A percentile compares a stretch with the other conserved stretches of the same genome.
Conservation (phyloP, 192 early-diverging fungal species). For the Piromyces finnis region DNA sequence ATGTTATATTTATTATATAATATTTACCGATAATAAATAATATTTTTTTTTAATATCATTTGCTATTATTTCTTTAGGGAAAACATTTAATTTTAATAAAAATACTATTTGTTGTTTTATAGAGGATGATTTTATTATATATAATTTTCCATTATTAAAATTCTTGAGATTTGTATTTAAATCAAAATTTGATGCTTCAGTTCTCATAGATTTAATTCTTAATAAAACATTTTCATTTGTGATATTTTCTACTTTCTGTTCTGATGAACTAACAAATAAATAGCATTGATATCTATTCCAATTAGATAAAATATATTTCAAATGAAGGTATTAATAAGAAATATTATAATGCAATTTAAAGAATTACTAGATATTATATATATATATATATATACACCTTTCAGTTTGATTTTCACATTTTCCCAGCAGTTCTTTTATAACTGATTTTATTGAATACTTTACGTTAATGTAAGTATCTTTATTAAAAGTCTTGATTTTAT, state of each 20-base stretch:
- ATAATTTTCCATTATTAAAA: background rate
- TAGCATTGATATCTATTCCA: background rate
- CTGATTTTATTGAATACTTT: background rate
- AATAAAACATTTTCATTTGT: background rate
- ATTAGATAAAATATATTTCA: too few relatives aligned
- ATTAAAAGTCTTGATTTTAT: too few relatives aligned
- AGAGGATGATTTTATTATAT: background rate
- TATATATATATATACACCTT: background rate
- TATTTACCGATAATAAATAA: background rate
- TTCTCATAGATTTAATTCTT: background rate
- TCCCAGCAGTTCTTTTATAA: background rate
- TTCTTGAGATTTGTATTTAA: background rate
- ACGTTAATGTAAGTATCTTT: background rate
- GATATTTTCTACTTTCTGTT: background rate
- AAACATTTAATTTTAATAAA: background rate
- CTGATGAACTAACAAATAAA: background rate
- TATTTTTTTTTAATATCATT: background rate
- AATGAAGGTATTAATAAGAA: too few relatives aligned
- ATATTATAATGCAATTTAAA: too few relatives aligned
- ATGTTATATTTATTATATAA: background rate
- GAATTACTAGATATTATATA: too few relatives aligned
- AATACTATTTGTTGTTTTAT: background rate
- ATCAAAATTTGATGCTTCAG: too few relatives aligned
- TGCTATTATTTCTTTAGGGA: background rate
- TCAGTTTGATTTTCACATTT: background rate